phyloP scores from a whole-genome alignment of 495 filamentous ascomycete species.

The Friedmanniomyces endolithicus region DNA sequence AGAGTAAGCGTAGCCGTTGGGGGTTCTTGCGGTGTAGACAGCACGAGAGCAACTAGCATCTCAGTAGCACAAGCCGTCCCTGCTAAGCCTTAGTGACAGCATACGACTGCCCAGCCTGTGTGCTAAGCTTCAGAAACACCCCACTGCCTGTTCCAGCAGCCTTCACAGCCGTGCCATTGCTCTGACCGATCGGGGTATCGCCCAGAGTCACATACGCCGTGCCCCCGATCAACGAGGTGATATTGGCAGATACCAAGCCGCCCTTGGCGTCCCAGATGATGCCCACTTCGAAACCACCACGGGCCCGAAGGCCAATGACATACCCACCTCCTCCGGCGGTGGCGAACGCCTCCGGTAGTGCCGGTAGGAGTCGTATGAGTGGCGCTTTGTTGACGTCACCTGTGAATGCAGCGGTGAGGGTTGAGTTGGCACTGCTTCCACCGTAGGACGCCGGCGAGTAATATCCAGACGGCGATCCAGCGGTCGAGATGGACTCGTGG shows the following conservation, averaged over 20 bases:
- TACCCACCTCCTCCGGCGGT: background rate
- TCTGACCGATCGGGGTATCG: background rate
- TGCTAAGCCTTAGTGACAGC: background rate
- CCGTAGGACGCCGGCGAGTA: background rate
- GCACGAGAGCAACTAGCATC: no score
- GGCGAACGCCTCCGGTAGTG: background rate
- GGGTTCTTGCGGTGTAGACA: no score
- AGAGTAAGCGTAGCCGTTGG: no score
- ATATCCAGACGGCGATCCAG: background rate
- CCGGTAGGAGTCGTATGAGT: background rate
- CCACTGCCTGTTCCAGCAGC: background rate
- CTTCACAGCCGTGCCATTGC: background rate
- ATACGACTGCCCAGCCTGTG: background rate
- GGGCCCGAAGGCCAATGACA: background rate
- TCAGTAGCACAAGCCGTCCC: background rate
- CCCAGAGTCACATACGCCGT: background rate
- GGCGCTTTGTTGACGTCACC: background rate
- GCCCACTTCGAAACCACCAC: background rate
- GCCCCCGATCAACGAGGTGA: background rate
- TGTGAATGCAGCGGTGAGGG: background rate
- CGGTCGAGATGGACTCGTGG: slow-evolving; percentile 1
- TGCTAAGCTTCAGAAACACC: background rate
- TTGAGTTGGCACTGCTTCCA: background rate
- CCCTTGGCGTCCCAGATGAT: background rate
- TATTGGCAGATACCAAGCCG: background rate